phyloP scores from a whole-genome alignment of 2,329 filamentous ascomycete genomes.

The Calonectria pauciramosa region DNA sequence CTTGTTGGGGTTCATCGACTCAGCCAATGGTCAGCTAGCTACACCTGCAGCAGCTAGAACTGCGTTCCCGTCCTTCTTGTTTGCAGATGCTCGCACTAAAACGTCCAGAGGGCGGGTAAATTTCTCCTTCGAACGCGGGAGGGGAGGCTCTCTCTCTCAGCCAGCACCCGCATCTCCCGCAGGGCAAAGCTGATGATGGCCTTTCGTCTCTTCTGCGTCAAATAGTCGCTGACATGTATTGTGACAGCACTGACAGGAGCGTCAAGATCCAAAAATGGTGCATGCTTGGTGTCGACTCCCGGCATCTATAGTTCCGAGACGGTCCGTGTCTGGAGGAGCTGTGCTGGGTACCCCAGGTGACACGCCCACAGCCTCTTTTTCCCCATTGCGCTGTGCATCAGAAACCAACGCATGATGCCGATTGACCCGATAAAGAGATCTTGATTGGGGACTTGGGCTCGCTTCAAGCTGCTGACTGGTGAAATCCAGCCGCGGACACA shows the following conservation, averaged over 20 bases:
- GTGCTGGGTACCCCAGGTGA: conserved; percentile 1
- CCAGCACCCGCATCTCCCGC: not conserved
- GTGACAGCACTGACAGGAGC: not conserved
- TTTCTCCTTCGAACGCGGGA: not conserved
- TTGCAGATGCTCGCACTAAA: not conserved
- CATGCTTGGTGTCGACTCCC: conserved; percentile 7
- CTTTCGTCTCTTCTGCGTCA: not conserved
- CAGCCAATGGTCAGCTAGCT: not conserved
- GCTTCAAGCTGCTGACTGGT: not conserved
- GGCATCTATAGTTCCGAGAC: conserved; percentile 24
- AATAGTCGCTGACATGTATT: not conserved
- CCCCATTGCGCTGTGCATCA: conserved; percentile 4
- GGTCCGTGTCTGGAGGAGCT: not conserved
- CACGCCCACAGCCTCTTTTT: not conserved
- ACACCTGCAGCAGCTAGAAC: not conserved
- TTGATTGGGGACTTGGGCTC: not conserved
- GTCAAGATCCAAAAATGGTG: not conserved
- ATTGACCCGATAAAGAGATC: conserved; percentile 4
- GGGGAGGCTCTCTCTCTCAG: not conserved
- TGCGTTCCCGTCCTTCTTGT: conserved; percentile 1
- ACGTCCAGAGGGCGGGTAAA: not conserved
- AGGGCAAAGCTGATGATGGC: not conserved
- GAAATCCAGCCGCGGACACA: not conserved
- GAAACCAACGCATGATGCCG: conserved; percentile 4
- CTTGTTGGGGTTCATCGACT: not conserved